These are phyloP conservation scores for Cyclotella distinguenda DNA, from an alignment of 108 stramenopile genomes.

Conservation along the genomic window DNA sequence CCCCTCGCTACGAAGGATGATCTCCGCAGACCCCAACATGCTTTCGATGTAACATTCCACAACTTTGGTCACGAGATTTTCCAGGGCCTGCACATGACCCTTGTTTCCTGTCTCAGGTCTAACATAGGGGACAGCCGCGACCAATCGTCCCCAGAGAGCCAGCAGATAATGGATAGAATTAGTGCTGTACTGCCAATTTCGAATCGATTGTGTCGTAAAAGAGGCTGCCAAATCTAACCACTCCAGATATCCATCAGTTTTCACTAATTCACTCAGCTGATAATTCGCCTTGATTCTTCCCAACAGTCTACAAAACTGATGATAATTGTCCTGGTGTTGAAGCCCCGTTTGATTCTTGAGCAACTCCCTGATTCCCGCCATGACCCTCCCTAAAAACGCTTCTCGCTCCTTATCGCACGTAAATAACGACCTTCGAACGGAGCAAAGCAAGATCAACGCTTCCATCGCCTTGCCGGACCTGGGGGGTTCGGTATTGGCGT, in stretches of 20 bases:
- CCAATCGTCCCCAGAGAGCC: slow-evolving; percentile 93
- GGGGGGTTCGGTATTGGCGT: slow-evolving; percentile 94
- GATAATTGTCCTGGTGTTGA: slow-evolving; percentile 96
- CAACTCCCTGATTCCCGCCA: slow-evolving; percentile 87
- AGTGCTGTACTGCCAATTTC: slow-evolving; percentile 95
- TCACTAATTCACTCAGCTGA: slow-evolving; percentile 94
- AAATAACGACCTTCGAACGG: slow-evolving; percentile 91
- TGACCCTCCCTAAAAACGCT: slow-evolving; percentile 84
- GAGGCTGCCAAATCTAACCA: slow-evolving; percentile 91
- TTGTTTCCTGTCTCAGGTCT: slow-evolving; percentile 86
- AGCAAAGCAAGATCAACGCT: slow-evolving; percentile 85
- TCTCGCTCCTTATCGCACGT: slow-evolving; percentile 92
- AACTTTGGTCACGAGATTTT: slow-evolving; percentile 88
- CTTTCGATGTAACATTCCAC: slow-evolving; percentile 91
- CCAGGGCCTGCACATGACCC: slow-evolving; percentile 84
- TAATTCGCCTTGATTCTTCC: slow-evolving; percentile 97
- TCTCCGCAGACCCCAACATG: slow-evolving; percentile 93
- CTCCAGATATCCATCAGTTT: slow-evolving; percentile 91
- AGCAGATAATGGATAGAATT: slow-evolving; percentile 97
- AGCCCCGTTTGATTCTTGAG: slow-evolving; percentile 90
- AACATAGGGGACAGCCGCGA: slow-evolving; percentile 98
- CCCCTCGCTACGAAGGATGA: slow-evolving; percentile 82
- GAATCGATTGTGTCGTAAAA: slow-evolving; percentile 91
- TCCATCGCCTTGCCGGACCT: slow-evolving; percentile 90
- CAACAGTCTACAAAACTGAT: slow-evolving; percentile 95